Evolutionary conservation across 2,329 filamentous ascomycete genomes (phyloP).

Genomic region (Zymoseptoria crescenta): DNA sequence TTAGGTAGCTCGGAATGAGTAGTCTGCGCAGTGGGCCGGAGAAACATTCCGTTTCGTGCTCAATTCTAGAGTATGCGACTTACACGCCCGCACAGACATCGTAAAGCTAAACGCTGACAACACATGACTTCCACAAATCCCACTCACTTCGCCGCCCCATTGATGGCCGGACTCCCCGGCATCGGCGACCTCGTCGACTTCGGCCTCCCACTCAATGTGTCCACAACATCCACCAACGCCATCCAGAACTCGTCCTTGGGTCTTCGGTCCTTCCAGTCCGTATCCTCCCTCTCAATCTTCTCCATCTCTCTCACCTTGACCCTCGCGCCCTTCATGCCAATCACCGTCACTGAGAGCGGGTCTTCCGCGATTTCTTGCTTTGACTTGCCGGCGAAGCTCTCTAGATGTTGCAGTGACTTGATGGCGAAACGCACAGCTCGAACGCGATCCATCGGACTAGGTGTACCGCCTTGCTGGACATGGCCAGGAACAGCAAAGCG

Average conservation of each 20-base stretch:
- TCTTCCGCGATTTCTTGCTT: constrained; percentile 64
- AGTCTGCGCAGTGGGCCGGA: neutral
- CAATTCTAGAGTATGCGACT: neutral
- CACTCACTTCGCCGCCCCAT: constrained; percentile 9
- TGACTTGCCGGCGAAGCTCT: constrained; percentile 61
- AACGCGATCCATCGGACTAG: constrained; percentile 92
- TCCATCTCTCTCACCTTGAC: constrained; percentile 82
- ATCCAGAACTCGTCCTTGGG: constrained; percentile 84
- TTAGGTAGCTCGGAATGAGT: no score
- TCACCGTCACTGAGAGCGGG: constrained; percentile 67
- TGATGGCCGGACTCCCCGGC: constrained; percentile 13
- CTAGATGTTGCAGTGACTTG: constrained; percentile 87
- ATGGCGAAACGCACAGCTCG: constrained; percentile 86
- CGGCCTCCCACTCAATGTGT: constrained; percentile 68
- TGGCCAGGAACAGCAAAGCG: constrained; percentile 87
- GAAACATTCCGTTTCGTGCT: neutral
- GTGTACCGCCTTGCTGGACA: constrained; percentile 88
- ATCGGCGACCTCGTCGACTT: constrained; percentile 16
- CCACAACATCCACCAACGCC: constrained; percentile 68
- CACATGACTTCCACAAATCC: neutral
- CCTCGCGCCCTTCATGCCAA: constrained; percentile 83
- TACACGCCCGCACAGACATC: neutral
- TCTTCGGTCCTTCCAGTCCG: constrained; percentile 85
- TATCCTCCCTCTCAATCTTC: constrained; percentile 72
- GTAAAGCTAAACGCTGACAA: neutral